phyloP scores from a whole-genome alignment of 306 rosid species.

The Trifolium fragiferum region DNA sequence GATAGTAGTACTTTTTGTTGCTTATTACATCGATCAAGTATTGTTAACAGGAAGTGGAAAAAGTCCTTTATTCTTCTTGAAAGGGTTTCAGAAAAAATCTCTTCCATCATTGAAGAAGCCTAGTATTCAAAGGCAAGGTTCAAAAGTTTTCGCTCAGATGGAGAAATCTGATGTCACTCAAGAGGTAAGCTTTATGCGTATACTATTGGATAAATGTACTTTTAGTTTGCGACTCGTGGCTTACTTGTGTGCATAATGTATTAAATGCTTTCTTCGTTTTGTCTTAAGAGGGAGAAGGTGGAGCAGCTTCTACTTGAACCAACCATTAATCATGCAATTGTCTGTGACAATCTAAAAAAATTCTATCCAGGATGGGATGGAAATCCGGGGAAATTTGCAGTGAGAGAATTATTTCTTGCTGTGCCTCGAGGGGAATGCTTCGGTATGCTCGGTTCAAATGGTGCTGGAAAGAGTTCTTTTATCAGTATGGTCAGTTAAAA shows the following conservation, averaged over 20 bases:
- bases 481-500: constrained; percentile 81
- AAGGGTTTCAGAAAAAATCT: constrained; percentile 55
- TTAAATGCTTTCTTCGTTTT: constrained; percentile 30
- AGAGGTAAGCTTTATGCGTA: constrained; percentile 60
- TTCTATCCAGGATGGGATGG: constrained; percentile 86
- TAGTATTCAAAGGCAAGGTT: constrained; percentile 55
- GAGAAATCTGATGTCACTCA: constrained; percentile 74
- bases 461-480: constrained; percentile 97
- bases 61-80: constrained; percentile 62
- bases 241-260: constrained; percentile 3
- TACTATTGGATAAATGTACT: background rate
- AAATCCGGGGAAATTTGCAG: constrained; percentile 79
- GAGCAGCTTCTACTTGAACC: constrained; percentile 63
- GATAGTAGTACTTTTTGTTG: constrained; percentile 60
- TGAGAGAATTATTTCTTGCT: constrained; percentile 83
- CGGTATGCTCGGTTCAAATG: constrained; percentile 97
- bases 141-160: constrained; percentile 62
- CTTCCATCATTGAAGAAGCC: constrained; percentile 46
- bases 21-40: constrained; percentile 70
- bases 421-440: constrained; percentile 89
- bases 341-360: constrained; percentile 71
- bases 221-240: background rate
- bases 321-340: constrained; percentile 55
- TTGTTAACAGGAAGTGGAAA: constrained; percentile 51
- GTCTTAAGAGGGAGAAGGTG: constrained; percentile 77